Percentiles rank a stretch among this genome's conserved stretches.
These are phyloP conservation scores for Botrytis fragariae DNA, from an alignment of 2,329 filamentous ascomycete species.

Conservation along the genomic window DNA sequence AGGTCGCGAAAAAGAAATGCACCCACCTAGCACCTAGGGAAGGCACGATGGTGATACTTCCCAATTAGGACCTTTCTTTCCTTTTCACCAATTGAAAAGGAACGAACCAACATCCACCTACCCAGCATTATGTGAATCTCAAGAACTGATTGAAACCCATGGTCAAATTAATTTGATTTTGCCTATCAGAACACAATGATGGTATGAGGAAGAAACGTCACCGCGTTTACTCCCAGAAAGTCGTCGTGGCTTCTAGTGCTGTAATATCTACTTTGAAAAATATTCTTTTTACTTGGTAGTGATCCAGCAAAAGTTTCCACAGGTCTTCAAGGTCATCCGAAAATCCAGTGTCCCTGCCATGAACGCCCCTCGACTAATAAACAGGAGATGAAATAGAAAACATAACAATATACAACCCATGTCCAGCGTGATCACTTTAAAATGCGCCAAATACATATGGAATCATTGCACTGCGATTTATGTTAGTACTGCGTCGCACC, in stretches of 20 bases:
- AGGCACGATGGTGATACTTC: background rate
- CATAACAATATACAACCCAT: constrained; percentile 18
- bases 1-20: background rate
- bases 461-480: constrained; percentile 35
- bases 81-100: background rate
- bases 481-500: constrained; percentile 22
- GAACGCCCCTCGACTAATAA: constrained; percentile 24
- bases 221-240: background rate
- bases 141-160: constrained; percentile 3
- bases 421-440: constrained; percentile 21
- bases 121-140: background rate
- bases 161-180: constrained; percentile 20
- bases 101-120: background rate
- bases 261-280: constrained; percentile 25
- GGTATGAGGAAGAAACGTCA: background rate
- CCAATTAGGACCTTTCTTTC: background rate
- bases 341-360: constrained; percentile 21
- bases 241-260: constrained; percentile 14
- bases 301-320: constrained; percentile 28
- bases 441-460: constrained; percentile 38
- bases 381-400: constrained; percentile 19
- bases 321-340: constrained; percentile 12
- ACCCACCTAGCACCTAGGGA: background rate
- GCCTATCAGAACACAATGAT: constrained; percentile 20
- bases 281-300: constrained; percentile 25